Evolutionary conservation across 106 monocot genomes (phyloP).

Genomic region (Gastrodia elata): DNA sequence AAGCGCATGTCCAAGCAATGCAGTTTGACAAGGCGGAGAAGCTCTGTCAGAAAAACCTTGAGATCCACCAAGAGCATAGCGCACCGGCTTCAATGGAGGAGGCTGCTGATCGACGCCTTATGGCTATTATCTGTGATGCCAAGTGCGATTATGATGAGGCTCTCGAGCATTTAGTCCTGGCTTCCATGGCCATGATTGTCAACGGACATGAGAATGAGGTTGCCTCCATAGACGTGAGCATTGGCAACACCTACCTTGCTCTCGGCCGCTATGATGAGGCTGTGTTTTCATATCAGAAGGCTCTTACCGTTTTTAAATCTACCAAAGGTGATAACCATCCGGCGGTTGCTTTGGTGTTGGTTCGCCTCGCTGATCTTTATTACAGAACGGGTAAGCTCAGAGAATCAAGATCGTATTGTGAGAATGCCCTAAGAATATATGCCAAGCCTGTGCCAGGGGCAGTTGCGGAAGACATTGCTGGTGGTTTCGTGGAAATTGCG

Average conservation of each 20-base stretch:
- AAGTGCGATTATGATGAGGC: slow-evolving; percentile 54
- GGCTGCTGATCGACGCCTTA: slow-evolving; percentile 48
- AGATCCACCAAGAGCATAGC: slow-evolving; percentile 54
- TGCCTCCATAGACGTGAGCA: slow-evolving; percentile 40
- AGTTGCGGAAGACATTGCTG: slow-evolving; percentile 39
- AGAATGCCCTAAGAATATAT: slow-evolving; percentile 45
- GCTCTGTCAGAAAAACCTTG: slow-evolving; percentile 45
- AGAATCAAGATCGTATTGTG: slow-evolving; percentile 52
- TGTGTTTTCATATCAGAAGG: slow-evolving; percentile 60
- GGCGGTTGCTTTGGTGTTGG: slow-evolving; percentile 43
- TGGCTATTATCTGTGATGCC: slow-evolving; percentile 51
- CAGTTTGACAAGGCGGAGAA: slow-evolving; percentile 57
- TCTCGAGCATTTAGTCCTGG: slow-evolving; percentile 54
- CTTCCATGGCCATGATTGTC: slow-evolving; percentile 49
- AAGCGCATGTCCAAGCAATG: slow-evolving; percentile 61
- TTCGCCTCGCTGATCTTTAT: slow-evolving; percentile 52
- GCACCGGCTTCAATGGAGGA: slow-evolving; percentile 55
- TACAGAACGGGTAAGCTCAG: slow-evolving; percentile 43
- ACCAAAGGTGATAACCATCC: slow-evolving; percentile 45
- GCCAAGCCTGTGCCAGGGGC: slow-evolving; percentile 43
- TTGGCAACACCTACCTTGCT: slow-evolving; percentile 55
- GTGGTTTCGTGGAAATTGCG: slow-evolving; percentile 45
- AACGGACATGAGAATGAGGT: slow-evolving; percentile 45
- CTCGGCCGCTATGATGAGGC: slow-evolving; percentile 52
- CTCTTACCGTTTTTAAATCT: slow-evolving; percentile 53